These are phyloP conservation scores for Verticillium isaacii DNA, from an alignment of 2,329 filamentous ascomycete species.

Conservation along the genomic window DNA sequence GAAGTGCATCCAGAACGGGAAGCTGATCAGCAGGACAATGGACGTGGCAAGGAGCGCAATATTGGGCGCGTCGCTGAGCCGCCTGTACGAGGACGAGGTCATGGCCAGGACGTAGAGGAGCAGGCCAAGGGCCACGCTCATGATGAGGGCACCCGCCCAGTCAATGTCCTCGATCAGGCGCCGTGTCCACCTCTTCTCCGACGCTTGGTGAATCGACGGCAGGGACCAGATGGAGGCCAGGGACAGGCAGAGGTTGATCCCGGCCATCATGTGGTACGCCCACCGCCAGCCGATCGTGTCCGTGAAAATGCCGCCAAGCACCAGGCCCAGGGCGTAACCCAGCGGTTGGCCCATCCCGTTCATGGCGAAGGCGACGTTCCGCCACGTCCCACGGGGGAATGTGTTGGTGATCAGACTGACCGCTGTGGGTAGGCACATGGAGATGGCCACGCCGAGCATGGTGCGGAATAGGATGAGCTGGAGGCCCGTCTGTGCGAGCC, in stretches of 20 bases:
- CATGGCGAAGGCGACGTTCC: constrained; percentile 37
- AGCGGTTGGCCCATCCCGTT: constrained; percentile 40
- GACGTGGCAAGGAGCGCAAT: constrained; percentile 39
- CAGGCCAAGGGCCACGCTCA: constrained; percentile 39
- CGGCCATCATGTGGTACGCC: constrained; percentile 34
- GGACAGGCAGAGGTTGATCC: constrained; percentile 30
- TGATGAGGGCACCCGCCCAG: constrained; percentile 44
- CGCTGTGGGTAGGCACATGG: constrained; percentile 31
- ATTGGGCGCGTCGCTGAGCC: constrained; percentile 25
- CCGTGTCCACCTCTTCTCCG: constrained; percentile 19
- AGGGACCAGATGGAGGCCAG: constrained; percentile 30
- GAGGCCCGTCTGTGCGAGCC: constrained; percentile 24
- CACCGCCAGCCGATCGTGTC: constrained; percentile 43
- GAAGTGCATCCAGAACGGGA: constrained; percentile 49
- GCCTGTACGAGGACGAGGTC: constrained; percentile 28
- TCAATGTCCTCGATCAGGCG: constrained; percentile 38
- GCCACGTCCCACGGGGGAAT: constrained; percentile 26
- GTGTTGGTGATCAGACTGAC: constrained; percentile 31
- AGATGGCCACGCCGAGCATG: constrained; percentile 26
- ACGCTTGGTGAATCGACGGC: constrained; percentile 17
- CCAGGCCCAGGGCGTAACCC: constrained; percentile 43
- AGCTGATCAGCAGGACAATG: constrained; percentile 37
- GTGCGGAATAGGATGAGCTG: constrained; percentile 32
- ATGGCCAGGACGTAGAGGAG: constrained; percentile 46
- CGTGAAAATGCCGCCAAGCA: constrained; percentile 44